These are phyloP conservation scores for Nicotiana undulata DNA, from an alignment of 257 asterid genomes.

Conservation along the genomic window DNA sequence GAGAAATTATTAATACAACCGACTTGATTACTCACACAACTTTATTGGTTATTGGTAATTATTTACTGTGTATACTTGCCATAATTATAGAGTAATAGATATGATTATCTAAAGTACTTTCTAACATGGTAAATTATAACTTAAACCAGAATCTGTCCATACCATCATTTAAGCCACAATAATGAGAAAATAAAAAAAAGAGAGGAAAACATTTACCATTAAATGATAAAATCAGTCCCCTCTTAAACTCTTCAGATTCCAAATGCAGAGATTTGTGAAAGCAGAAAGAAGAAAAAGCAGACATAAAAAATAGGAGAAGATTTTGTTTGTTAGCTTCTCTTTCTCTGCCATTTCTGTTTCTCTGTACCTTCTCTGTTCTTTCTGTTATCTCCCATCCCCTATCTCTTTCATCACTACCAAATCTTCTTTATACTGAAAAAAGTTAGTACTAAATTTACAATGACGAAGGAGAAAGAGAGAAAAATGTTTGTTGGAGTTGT, in stretches of 20 bases:
- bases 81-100: background rate
- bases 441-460: background rate
- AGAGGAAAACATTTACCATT: background rate
- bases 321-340: background rate
- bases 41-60: background rate
- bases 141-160: background rate
- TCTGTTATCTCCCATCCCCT: background rate
- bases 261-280: background rate
- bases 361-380: background rate
- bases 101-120: background rate
- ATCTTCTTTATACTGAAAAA: background rate
- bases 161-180: background rate
- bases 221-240: background rate
- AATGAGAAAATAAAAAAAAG: background rate
- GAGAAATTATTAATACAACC: background rate
- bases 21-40: background rate
- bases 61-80: background rate
- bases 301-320: background rate
- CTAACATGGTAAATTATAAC: background rate
- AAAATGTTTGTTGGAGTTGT: slow-evolving; percentile 58
- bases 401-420: background rate
- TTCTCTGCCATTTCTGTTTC: background rate
- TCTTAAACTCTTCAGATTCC: background rate
- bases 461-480: slow-evolving; percentile 29
- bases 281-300: background rate